These are phyloP conservation scores for Aristolochia californica DNA, from an alignment of 164 flowering plant species.

Conservation along the genomic window DNA sequence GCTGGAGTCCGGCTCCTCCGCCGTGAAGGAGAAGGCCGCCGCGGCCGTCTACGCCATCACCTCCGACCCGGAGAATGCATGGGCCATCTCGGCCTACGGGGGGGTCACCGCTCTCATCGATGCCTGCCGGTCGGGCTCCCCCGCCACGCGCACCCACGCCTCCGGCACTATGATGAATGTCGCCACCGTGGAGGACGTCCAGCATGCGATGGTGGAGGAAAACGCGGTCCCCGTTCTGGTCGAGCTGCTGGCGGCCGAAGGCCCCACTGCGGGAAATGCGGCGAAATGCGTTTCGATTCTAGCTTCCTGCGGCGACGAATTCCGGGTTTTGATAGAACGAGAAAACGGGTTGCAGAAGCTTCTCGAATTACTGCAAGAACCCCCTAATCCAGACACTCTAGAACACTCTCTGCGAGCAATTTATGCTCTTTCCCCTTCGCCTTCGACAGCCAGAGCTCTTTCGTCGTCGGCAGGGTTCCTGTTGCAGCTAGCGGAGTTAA, in stretches of 20 bases:
- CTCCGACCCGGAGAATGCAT: slow-evolving; percentile 55
- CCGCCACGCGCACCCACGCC: slow-evolving; percentile 27
- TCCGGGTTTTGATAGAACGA: slow-evolving; percentile 28
- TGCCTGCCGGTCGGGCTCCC: slow-evolving; percentile 57
- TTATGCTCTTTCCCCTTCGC: slow-evolving; percentile 27
- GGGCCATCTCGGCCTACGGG: slow-evolving; percentile 78
- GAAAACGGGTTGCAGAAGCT: slow-evolving; percentile 45
- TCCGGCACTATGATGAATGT: slow-evolving; percentile 55
- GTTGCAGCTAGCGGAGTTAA: slow-evolving; percentile 33
- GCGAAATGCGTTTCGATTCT: slow-evolving; percentile 40
- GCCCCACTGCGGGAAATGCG: slow-evolving; percentile 31
- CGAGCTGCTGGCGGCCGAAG: slow-evolving; percentile 30
- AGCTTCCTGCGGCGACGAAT: slow-evolving; percentile 39
- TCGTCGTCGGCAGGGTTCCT: slow-evolving; percentile 39
- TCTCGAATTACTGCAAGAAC: slow-evolving; percentile 37
- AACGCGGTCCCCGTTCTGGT: slow-evolving; percentile 46
- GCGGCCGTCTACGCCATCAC: slow-evolving; percentile 60
- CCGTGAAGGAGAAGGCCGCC: slow-evolving; percentile 52
- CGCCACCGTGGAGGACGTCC: slow-evolving; percentile 38
- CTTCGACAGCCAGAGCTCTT: slow-evolving; percentile 19
- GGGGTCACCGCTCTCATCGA: slow-evolving; percentile 52
- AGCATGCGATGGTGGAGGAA: slow-evolving; percentile 45
- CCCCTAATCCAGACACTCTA: slow-evolving; percentile 27
- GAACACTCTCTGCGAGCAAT: slow-evolving; percentile 50
- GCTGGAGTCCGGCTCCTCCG: slow-evolving; percentile 47